A percentile compares a stretch with the other conserved stretches of the same genome.
These are phyloP conservation scores for Neckera pumila DNA, from an alignment of 225 moss, liverwort and hornwort species.

Conservation along the genomic window DNA sequence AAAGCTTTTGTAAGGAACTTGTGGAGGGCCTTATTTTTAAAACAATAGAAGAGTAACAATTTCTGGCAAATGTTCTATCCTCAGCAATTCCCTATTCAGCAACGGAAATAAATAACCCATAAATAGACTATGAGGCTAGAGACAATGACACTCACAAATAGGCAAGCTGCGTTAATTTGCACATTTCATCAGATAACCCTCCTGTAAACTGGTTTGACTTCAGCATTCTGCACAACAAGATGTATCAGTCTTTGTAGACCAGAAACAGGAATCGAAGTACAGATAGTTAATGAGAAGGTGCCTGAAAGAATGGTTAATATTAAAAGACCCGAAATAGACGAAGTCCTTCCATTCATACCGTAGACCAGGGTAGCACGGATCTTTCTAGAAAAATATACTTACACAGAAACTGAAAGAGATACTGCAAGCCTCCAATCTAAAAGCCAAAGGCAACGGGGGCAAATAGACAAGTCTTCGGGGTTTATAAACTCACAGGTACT, in stretches of 20 bases:
- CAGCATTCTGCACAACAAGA: conserved; percentile 27
- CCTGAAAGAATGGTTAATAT: not conserved
- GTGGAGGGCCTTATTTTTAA: not conserved
- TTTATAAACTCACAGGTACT: conserved; percentile 38
- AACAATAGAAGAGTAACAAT: not conserved
- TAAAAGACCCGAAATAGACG: not conserved
- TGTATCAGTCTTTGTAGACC: not conserved
- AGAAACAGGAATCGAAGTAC: not conserved
- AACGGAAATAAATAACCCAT: not conserved
- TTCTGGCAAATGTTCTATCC: not conserved
- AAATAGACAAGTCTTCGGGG: not conserved
- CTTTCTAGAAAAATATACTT: no score
- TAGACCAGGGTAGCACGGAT: not conserved
- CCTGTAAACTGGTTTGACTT: conserved; percentile 44
- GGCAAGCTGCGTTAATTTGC: conserved; percentile 46
- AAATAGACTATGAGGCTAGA: not conserved
- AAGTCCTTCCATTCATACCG: not conserved
- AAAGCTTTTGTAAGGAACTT: not conserved
- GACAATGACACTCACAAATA: conserved; percentile 28
- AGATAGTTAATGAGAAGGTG: not conserved
- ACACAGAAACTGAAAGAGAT: not conserved
- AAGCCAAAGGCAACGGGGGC: not conserved
- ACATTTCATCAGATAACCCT: conserved; percentile 47
- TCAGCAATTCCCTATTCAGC: not conserved
- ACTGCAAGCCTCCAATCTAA: not conserved